These are phyloP conservation scores for Balansia obtecta DNA, from an alignment of 2,329 filamentous ascomycete species.

Conservation along the genomic window DNA sequence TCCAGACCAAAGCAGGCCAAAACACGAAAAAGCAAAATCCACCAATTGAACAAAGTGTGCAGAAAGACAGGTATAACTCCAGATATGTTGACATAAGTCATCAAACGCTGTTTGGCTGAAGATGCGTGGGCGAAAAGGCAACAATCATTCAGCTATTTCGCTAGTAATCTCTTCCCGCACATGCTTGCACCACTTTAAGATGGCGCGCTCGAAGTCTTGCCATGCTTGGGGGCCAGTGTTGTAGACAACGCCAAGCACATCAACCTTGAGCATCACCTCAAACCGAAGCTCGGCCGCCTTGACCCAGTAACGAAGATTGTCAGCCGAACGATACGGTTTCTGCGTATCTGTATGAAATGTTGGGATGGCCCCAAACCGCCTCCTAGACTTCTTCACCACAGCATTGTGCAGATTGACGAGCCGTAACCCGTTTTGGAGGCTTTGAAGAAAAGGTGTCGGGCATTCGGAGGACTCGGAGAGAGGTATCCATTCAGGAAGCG, in stretches of 20 bases:
- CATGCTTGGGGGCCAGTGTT: slow-evolving; percentile 57
- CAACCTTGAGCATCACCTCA: slow-evolving; percentile 72
- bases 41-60: not conserved
- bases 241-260: slow-evolving; percentile 79
- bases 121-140: not conserved
- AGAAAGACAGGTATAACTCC: slow-evolving; percentile 2
- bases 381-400: slow-evolving; percentile 69
- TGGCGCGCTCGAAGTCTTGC: slow-evolving; percentile 69
- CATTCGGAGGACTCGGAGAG: slow-evolving; percentile 25
- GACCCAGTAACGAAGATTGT: slow-evolving; percentile 91
- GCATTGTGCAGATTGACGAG: slow-evolving; percentile 85
- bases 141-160: slow-evolving; percentile 35
- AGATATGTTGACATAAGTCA: slow-evolving; percentile 7
- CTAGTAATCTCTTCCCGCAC: slow-evolving; percentile 73
- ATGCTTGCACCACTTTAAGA: slow-evolving; percentile 70
- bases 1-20: not conserved
- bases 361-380: slow-evolving; percentile 82
- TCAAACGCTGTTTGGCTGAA: slow-evolving; percentile 3
- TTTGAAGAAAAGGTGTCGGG: slow-evolving; percentile 61
- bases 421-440: slow-evolving; percentile 65
- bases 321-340: slow-evolving; percentile 86
- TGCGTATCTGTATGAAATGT: slow-evolving; percentile 82
- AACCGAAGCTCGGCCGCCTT: slow-evolving; percentile 93
- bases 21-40: not conserved
- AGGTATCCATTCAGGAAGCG: slow-evolving; percentile 57